A percentile compares a stretch with the other conserved stretches of the same genome.
Evolutionary conservation across 2,329 filamentous ascomycete species (phyloP).

Genomic region (Xylaria sp.): DNA sequence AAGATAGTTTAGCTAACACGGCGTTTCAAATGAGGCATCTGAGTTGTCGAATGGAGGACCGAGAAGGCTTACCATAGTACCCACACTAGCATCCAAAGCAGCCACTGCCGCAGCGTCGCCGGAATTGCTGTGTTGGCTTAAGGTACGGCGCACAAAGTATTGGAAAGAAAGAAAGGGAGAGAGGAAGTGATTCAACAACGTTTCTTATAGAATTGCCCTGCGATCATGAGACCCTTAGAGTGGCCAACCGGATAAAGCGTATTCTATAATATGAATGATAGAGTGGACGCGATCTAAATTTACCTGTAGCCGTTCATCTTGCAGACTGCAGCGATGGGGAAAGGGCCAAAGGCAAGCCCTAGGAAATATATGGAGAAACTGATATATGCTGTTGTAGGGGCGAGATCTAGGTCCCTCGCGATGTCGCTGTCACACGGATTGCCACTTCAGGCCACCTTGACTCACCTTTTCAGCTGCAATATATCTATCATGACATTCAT

Average conservation of each 20-base stretch:
- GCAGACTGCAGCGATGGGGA: slow-evolving; percentile 42
- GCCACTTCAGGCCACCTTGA: too few relatives aligned
- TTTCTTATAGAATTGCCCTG: slow-evolving; percentile 35
- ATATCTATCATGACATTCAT: too few relatives aligned
- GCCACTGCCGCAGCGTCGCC: slow-evolving; percentile 21
- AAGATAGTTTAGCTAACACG: neutral
- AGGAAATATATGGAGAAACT: slow-evolving; percentile 46
- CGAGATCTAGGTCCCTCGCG: slow-evolving; percentile 40
- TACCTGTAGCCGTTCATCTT: slow-evolving; percentile 45
- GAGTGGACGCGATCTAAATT: slow-evolving; percentile 43
- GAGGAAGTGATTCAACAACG: neutral
- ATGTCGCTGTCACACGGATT: too few relatives aligned
- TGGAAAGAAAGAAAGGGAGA: too few relatives aligned
- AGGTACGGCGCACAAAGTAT: too few relatives aligned
- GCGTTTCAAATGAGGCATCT: neutral
- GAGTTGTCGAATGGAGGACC: too few relatives aligned
- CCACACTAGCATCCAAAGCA: slow-evolving; percentile 36
- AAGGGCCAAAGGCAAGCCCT: slow-evolving; percentile 44
- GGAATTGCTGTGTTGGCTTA: too few relatives aligned
- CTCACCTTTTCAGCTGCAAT: too few relatives aligned
- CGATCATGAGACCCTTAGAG: slow-evolving; percentile 41
- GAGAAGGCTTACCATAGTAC: slow-evolving; percentile 33
- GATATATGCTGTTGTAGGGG: slow-evolving; percentile 40
- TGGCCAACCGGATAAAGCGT: slow-evolving; percentile 42
- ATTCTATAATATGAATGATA: slow-evolving; percentile 47